These are phyloP conservation scores for Cucurbita argyrosperma DNA, from an alignment of 306 rosid genomes.

Conservation along the genomic window DNA sequence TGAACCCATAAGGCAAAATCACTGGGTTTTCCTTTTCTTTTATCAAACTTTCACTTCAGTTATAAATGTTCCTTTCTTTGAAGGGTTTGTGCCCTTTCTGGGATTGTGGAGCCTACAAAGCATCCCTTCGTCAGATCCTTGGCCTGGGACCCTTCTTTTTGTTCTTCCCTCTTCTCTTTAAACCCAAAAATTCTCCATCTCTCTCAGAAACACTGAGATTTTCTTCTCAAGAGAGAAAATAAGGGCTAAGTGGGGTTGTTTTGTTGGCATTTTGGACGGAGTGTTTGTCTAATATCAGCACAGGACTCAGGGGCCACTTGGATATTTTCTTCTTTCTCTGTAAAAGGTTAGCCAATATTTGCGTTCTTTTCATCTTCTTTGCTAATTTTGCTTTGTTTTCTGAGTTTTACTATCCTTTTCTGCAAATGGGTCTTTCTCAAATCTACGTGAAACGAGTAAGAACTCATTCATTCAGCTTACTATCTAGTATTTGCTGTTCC, in stretches of 20 bases:
- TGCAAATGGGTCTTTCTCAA: conserved; percentile 9
- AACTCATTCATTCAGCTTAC: neutral
- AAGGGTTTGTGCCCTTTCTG: neutral
- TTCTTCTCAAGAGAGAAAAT: conserved; percentile 5
- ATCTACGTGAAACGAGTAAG: conserved; percentile 5
- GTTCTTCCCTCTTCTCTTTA: conserved; percentile 12
- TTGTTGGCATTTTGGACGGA: neutral
- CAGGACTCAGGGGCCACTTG: conserved; percentile 1
- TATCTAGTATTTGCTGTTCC: conserved; percentile 4
- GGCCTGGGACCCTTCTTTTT: conserved; percentile 36
- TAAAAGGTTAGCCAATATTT: conserved; percentile 23
- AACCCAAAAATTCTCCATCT: conserved; percentile 29
- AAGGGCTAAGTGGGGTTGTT: neutral
- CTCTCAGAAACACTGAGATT: conserved; percentile 21
- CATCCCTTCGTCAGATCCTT: conserved; percentile 50
- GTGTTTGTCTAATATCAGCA: conserved; percentile 11
- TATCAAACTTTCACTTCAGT: conserved; percentile 15
- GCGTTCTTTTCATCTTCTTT: conserved; percentile 20
- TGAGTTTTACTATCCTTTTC: conserved; percentile 7
- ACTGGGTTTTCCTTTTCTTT: neutral
- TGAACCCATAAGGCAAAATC: conserved; percentile 21
- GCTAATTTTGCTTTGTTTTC: conserved; percentile 3
- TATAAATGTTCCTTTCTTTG: conserved; percentile 12
- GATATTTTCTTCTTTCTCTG: conserved; percentile 1
- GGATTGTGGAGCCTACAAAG: conserved; percentile 48